Evolutionary conservation across 108 stramenopile genomes (phyloP).

Genomic region (Conticribra guillardii): DNA sequence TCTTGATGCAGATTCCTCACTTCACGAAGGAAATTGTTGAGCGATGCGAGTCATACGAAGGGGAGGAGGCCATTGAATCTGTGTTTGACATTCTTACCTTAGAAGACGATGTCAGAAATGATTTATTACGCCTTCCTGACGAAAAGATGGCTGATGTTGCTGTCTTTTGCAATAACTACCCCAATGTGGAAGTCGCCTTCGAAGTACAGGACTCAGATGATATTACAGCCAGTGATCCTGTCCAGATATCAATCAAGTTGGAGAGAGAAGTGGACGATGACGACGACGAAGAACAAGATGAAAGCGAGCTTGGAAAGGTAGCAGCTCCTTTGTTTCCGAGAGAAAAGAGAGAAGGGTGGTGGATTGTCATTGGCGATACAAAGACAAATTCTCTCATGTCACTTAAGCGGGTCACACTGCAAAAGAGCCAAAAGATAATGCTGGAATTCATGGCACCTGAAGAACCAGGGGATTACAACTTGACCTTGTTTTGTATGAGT

Average conservation of each 20-base stretch:
- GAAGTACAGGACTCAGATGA: constrained; percentile 87
- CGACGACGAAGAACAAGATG: constrained; percentile 82
- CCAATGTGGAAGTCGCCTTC: constrained; percentile 92
- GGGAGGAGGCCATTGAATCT: constrained; percentile 82
- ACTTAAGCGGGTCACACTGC: constrained; percentile 92
- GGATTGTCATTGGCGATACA: constrained; percentile 95
- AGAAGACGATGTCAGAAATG: constrained; percentile 93
- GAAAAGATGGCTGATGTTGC: constrained; percentile 97
- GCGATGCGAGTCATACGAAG: constrained; percentile 70
- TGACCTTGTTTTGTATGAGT: constrained; percentile 97
- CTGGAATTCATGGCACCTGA: constrained; percentile 96
- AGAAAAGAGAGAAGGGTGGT: constrained; percentile 95
- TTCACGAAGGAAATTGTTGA: constrained; percentile 92
- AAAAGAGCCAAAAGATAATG: constrained; percentile 65
- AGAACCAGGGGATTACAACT: constrained; percentile 90
- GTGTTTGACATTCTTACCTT: constrained; percentile 94
- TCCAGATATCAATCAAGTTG: constrained; percentile 82
- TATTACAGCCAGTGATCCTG: constrained; percentile 88
- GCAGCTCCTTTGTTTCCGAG: constrained; percentile 89
- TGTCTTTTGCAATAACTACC: constrained; percentile 97
- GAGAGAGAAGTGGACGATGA: constrained; percentile 93
- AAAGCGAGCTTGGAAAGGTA: constrained; percentile 73
- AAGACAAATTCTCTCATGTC: constrained; percentile 87
- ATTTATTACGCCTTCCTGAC: constrained; percentile 88
- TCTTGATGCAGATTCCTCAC: constrained; percentile 94